Evolutionary conservation across 2,329 filamentous ascomycete species (phyloP).

Genomic region (Colletotrichum scovillei): DNA sequence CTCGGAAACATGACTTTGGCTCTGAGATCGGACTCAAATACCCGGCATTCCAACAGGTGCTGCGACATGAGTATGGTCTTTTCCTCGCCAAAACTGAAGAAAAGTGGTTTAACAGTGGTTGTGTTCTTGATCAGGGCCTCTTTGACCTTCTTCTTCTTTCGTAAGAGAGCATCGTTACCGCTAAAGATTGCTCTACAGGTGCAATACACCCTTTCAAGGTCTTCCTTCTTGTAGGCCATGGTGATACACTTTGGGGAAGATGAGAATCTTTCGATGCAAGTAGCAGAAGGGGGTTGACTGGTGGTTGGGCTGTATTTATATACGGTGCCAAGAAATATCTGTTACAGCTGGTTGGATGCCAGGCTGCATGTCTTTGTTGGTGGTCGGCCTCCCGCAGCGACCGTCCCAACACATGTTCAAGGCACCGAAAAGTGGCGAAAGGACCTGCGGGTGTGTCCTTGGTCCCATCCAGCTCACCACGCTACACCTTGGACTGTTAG

Average conservation of each 20-base stretch:
- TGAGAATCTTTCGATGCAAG: not conserved
- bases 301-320: not conserved
- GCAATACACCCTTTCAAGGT: constrained; percentile 41
- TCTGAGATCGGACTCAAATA: constrained; percentile 47
- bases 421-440: not conserved
- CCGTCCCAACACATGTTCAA: not conserved
- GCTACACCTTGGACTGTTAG: not conserved
- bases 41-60: constrained; percentile 38
- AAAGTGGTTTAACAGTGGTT: constrained; percentile 30
- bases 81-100: constrained; percentile 34
- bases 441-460: not conserved
- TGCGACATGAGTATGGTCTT: constrained; percentile 39
- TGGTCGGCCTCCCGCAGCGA: not conserved
- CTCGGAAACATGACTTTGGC: constrained; percentile 49
- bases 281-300: not conserved
- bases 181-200: constrained; percentile 42
- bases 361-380: not conserved
- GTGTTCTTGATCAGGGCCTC: constrained; percentile 38
- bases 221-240: not conserved
- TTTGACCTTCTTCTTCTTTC: constrained; percentile 39
- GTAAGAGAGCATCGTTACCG: constrained; percentile 40
- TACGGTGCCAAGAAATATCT: not conserved
- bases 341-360: not conserved
- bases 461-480: not conserved
- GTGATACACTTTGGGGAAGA: not conserved